These are phyloP conservation scores for Ganoderma multipileum DNA, from an alignment of 1,284 basidiomycete genomes.

Conservation along the genomic window DNA sequence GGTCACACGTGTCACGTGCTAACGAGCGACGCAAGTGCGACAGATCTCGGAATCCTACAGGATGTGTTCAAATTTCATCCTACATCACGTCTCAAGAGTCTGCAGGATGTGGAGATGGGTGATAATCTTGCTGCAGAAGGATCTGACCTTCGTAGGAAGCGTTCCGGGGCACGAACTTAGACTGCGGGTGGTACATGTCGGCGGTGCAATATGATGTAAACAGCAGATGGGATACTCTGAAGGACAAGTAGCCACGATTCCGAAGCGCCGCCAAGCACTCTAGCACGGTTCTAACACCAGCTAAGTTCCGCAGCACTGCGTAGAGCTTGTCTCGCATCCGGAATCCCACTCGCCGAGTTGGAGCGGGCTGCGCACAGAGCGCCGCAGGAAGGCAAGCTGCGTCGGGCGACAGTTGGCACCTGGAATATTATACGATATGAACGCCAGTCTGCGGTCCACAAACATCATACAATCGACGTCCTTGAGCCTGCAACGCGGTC, in stretches of 20 bases:
- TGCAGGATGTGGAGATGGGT: background rate
- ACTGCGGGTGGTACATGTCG: background rate
- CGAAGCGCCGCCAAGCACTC: background rate
- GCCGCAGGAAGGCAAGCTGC: background rate
- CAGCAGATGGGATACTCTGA: background rate
- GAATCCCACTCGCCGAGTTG: background rate
- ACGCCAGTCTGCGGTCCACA: background rate
- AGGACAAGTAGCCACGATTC: background rate
- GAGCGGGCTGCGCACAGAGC: background rate
- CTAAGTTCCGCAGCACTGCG: background rate
- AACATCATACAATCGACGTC: constrained; percentile 70
- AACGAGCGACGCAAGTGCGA: background rate
- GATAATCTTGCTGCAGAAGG: too few species aligned
- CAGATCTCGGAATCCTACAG: too few species aligned
- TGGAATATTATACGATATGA: background rate
- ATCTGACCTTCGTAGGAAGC: background rate
- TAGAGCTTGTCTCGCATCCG: background rate
- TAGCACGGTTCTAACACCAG: background rate
- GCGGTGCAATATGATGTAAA: background rate
- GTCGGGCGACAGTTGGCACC: background rate
- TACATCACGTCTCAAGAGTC: background rate
- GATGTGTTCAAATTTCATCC: background rate
- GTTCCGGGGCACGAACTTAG: background rate
- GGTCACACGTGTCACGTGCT: background rate
- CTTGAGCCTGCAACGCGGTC: constrained; percentile 81